Evolutionary conservation across 192 early-diverging fungal genomes (phyloP), one percentile per base, ranked within the genome.

Genomic region (Backusella australiensis): DNA sequence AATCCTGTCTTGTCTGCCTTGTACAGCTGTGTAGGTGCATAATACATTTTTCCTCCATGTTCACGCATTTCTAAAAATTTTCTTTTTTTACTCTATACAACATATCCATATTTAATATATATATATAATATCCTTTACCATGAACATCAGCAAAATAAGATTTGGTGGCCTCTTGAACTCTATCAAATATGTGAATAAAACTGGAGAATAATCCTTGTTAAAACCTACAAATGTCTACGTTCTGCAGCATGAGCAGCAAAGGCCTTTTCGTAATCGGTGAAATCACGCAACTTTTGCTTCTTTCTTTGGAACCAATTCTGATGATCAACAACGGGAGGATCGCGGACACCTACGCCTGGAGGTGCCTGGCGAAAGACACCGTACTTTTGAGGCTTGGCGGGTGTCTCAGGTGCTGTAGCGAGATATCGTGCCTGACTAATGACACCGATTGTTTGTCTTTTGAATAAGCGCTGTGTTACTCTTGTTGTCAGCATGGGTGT

Each of bases 1-100:
- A 86, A 88, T 0, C 85, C 66, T 65, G 87, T 80, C 82, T 88
- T 86, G 74, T 88, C 87, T 5, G 83, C 72, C 35, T 78, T 80
- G 34, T 85, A 81, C 65, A 88, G 75, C 26, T 77, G 80, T 6
- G 78, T 34, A 23, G 82, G 79, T 42, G 78, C 87, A 52, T 81
- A 81, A 79, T 81, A 88, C 75, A 88, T 80, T 36, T 88, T 88
- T 1, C 85, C 84, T 66, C 81, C 80, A 11, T 81, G 83, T 72
- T 82, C 77, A 68, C 80, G 72, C 70, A 88, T 75, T 59, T 88
- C 87, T 78, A 80, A 29, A 29, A 29, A 0, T 29, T 29, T 29
- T 29, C 29, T 29, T 29, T 29, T 29, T 29, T 29, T 29, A 29
- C 29, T 29, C 29, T 29, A 23, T 23, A 29, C 1, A 29, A 29